Evolutionary conservation across 176 grass and related monocot genomes (phyloP), one percentile per base, ranked within the genome.

Genomic region (Carex scoparia): DNA sequence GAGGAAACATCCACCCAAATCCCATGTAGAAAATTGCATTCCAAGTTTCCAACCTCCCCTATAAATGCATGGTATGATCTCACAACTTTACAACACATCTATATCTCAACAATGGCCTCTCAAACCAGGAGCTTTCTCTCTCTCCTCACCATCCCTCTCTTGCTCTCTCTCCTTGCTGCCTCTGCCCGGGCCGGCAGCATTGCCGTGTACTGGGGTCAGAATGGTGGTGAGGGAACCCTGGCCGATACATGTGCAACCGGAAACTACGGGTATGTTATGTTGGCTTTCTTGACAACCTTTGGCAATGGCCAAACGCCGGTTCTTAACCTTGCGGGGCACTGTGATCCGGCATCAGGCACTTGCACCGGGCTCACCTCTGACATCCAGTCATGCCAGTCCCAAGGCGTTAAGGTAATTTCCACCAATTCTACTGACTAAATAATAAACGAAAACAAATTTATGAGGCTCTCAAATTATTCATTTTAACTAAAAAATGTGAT

Each of bases 161-260:
- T 84, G 18, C 72, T 88, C 32, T 84, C 87, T 32, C 66, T 81
- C 14, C 53, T 85, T 27, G 27, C 35, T 5, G 74, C 65, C 1
- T 61, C 71, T 27, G 63, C 15, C 1, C 48, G 19, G 64, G 73
- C 61, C 11, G 83, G 87, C 4, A 15, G 71, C 63, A 77, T 85
- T 7, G 83, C 53, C 4, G 75, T 89, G 32, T 89, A 90, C 81
- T 90, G 85, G 89, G 82, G 89, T 7, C 85, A 90, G 85, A 81
- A 90, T 32, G 65, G 56, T 44, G 8, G 13, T 2, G 89, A 90
- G 85, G 89, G 73, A 19, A 27, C 40, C 65, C 57, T 90, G 23
- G 56, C 81, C 54, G 54, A 65, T 28, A 35, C 85, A 15, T 90
- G 89, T 14, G 7, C 4, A n/a, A 68, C 74, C 2, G 85, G 89